Evolutionary conservation across 2,329 filamentous ascomycete genomes (phyloP).

Genomic region (Pseudogymnoascus sp.): DNA sequence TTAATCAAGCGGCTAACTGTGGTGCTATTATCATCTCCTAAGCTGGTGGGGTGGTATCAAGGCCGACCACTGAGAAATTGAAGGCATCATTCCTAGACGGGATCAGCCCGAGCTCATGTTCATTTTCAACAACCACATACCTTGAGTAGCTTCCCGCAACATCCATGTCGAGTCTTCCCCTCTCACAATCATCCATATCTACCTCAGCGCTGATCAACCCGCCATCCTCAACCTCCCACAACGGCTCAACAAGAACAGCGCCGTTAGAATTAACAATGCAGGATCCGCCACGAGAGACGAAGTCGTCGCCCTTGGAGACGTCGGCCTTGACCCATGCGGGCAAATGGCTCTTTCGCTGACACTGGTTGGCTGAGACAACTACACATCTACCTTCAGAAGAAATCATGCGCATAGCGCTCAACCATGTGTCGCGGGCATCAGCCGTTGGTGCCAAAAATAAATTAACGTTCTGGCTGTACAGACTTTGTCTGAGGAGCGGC

Average conservation of each 20-base stretch:
- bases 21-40: slow-evolving; percentile 21
- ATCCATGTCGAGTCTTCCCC: slow-evolving; percentile 75
- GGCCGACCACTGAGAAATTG: slow-evolving; percentile 48
- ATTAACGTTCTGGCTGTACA: slow-evolving; percentile 88
- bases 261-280: slow-evolving; percentile 74
- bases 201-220: slow-evolving; percentile 63
- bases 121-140: slow-evolving; percentile 32
- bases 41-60: slow-evolving; percentile 49
- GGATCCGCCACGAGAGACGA: slow-evolving; percentile 65
- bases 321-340: slow-evolving; percentile 45
- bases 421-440: slow-evolving; percentile 75
- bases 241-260: slow-evolving; percentile 67
- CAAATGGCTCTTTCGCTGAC: slow-evolving; percentile 50
- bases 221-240: slow-evolving; percentile 68
- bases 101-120: slow-evolving; percentile 10
- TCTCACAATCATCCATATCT: slow-evolving; percentile 80
- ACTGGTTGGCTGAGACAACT: slow-evolving; percentile 81
- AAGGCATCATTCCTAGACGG: slow-evolving; percentile 48
- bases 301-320: slow-evolving; percentile 14
- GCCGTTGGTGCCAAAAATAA: slow-evolving; percentile 87
- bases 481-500: slow-evolving; percentile 72
- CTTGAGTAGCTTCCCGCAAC: slow-evolving; percentile 79
- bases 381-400: slow-evolving; percentile 77
- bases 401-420: slow-evolving; percentile 71
- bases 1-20: background rate